These are phyloP conservation scores for Hermanozyma aechmeae DNA, from an alignment of 805 yeast genomes.

Conservation along the genomic window DNA sequence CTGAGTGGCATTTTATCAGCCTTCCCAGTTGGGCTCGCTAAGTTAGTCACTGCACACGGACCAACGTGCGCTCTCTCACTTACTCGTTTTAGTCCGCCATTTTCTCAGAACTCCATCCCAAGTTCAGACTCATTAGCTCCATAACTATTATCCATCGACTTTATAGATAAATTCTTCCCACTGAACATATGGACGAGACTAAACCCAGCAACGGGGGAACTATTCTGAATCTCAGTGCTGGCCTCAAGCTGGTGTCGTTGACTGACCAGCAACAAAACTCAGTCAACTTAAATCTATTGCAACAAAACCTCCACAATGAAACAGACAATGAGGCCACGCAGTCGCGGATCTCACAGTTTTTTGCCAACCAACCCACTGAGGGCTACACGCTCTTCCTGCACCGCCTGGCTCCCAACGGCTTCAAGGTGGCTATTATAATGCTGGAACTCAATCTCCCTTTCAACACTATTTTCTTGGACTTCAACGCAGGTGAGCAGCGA, in stretches of 20 bases:
- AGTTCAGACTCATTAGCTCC: too few species aligned
- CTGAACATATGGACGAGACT: slow-evolving; percentile 1
- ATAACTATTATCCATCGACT: too few species aligned
- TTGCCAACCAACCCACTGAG: slow-evolving; percentile 65
- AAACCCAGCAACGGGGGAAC: slow-evolving; percentile 9
- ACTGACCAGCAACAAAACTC: slow-evolving; percentile 35
- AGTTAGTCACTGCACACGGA: too few species aligned
- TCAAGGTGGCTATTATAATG: slow-evolving; percentile 85
- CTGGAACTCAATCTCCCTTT: slow-evolving; percentile 75
- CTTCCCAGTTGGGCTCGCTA: too few species aligned
- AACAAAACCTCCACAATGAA: slow-evolving; percentile 36
- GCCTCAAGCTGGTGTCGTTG: slow-evolving; percentile 33
- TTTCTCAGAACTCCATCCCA: too few species aligned
- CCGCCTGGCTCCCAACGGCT: slow-evolving; percentile 90
- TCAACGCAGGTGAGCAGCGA: slow-evolving; percentile 82
- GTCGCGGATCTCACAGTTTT: slow-evolving; percentile 60
- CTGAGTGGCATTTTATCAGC: too few species aligned
- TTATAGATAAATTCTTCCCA: too few species aligned
- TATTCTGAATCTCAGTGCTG: slow-evolving; percentile 38
- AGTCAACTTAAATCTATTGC: slow-evolving; percentile 30
- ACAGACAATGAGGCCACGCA: slow-evolving; percentile 29
- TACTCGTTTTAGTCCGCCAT: too few species aligned
- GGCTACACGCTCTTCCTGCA: slow-evolving; percentile 82
- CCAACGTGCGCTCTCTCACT: too few species aligned
- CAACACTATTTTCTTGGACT: slow-evolving; percentile 77